phyloP scores from a whole-genome alignment of 1,139 yeast genomes.

The Candida sp. region DNA sequence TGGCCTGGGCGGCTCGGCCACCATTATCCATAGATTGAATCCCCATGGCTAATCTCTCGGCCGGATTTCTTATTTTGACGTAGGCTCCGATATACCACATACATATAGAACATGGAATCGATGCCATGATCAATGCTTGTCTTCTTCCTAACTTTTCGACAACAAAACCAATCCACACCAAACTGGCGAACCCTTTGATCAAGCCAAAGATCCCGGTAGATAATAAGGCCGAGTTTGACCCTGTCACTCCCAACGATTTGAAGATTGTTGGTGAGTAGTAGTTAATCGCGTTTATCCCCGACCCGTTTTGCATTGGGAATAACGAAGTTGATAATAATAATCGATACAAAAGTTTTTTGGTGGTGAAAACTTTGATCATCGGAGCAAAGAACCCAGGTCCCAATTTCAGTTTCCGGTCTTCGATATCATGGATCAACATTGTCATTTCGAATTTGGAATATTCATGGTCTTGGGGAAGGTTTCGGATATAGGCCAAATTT shows the following conservation, averaged over 20 bases:
- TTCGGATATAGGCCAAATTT: constrained; percentile 26
- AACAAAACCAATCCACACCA: constrained; percentile 41
- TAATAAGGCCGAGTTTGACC: constrained; percentile 40
- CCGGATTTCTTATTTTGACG: constrained; percentile 38
- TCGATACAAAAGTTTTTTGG: constrained; percentile 20
- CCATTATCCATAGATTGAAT: constrained; percentile 24
- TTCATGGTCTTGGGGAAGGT: constrained; percentile 19
- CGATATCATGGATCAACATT: constrained; percentile 17
- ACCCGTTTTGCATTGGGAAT: constrained; percentile 31
- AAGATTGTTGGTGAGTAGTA: constrained; percentile 32
- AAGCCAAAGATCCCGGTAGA: constrained; percentile 62
- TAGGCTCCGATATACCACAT: constrained; percentile 51
- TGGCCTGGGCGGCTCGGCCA: constrained; percentile 46
- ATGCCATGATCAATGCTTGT: constrained; percentile 36
- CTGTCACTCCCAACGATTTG: constrained; percentile 27
- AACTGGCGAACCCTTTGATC: constrained; percentile 41
- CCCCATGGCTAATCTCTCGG: constrained; percentile 22
- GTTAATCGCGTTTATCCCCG: constrained; percentile 32
- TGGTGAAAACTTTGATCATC: constrained; percentile 17
- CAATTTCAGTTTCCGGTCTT: constrained; percentile 16
- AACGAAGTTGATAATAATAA: constrained; percentile 23
- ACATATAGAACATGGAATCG: constrained; percentile 44
- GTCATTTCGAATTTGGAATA: constrained; percentile 25
- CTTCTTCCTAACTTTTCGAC: constrained; percentile 50
- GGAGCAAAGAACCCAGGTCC: constrained; percentile 26